phyloP scores from a whole-genome alignment of 208 protist species.

The Porcisia deanei region DNA sequence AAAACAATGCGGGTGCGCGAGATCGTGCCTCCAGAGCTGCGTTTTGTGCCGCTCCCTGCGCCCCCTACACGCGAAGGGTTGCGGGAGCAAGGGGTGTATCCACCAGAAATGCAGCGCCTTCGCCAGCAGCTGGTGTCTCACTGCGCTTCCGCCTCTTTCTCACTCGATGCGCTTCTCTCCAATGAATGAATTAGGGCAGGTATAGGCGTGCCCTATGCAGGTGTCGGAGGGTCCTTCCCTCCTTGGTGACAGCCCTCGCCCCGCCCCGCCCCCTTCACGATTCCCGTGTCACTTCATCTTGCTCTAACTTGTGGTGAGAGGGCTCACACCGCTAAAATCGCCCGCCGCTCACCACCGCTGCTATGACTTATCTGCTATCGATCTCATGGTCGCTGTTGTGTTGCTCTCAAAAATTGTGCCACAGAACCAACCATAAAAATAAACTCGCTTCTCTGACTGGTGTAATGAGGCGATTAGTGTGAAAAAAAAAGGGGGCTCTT shows the following conservation, averaged over 20 bases:
- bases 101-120: background rate
- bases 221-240: background rate
- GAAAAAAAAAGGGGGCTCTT: background rate
- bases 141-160: constrained; percentile 7
- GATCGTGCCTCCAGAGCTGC: constrained; percentile 62
- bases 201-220: too few species aligned
- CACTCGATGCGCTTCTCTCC: constrained; percentile 1
- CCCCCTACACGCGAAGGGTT: background rate
- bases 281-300: background rate
- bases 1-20: constrained; percentile 47
- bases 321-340: constrained; percentile 1
- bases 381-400: background rate
- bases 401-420: constrained; percentile 3
- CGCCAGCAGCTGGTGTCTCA: constrained; percentile 6
- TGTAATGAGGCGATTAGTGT: too few species aligned
- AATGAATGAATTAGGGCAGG: too few species aligned
- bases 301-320: background rate
- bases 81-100: background rate
- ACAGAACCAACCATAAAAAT: background rate
- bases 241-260: background rate
- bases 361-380: constrained; percentile 6
- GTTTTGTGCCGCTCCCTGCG: constrained; percentile 32
- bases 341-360: constrained; percentile 11
- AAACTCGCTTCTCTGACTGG: background rate
- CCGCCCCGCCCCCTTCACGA: background rate